Conservation (phyloP, 805 yeast genomes). For the Kodamaea leandrae region DNA sequence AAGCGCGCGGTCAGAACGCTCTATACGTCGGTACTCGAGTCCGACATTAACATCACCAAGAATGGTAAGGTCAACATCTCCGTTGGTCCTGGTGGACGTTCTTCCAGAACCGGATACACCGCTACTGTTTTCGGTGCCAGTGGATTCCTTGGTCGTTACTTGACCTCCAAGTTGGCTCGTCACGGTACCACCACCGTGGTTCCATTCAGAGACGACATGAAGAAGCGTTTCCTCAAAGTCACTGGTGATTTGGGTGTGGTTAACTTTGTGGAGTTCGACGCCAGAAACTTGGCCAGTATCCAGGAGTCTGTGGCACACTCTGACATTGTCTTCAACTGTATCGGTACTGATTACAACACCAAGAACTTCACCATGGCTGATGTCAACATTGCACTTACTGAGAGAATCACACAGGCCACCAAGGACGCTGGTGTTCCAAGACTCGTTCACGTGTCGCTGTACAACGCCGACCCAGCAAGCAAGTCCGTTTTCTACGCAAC, state of each 20-base stretch:
- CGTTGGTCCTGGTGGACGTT: slow-evolving; percentile 77
- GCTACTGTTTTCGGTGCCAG: slow-evolving; percentile 85
- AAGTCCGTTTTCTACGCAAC: slow-evolving; percentile 72
- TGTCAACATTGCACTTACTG: slow-evolving; percentile 74
- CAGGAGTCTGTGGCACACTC: slow-evolving; percentile 76
- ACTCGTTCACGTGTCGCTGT: slow-evolving; percentile 73
- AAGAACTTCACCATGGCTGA: slow-evolving; percentile 82
- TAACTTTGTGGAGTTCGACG: slow-evolving; percentile 76
- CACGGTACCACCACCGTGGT: slow-evolving; percentile 77
- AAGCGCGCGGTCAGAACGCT: slow-evolving; percentile 24
- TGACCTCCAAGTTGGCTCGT: slow-evolving; percentile 70
- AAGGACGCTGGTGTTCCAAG: slow-evolving; percentile 71
- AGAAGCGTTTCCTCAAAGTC: slow-evolving; percentile 74
- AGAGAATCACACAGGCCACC: slow-evolving; percentile 71
- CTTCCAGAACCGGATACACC: slow-evolving; percentile 83
- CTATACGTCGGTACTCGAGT: slow-evolving; percentile 42
- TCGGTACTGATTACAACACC: slow-evolving; percentile 74
- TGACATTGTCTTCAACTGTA: slow-evolving; percentile 77
- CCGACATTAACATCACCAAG: slow-evolving; percentile 70
- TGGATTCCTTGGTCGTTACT: slow-evolving; percentile 74
- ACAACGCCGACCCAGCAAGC: slow-evolving; percentile 69
- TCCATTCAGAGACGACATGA: slow-evolving; percentile 80
- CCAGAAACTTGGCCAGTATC: slow-evolving; percentile 72
- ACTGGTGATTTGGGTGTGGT: slow-evolving; percentile 88
- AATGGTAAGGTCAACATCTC: slow-evolving; percentile 71